A percentile compares a stretch with the other conserved stretches of the same genome.
Evolutionary conservation across 2,329 filamentous ascomycete species (phyloP).

Genomic region (Thelonectria olida): DNA sequence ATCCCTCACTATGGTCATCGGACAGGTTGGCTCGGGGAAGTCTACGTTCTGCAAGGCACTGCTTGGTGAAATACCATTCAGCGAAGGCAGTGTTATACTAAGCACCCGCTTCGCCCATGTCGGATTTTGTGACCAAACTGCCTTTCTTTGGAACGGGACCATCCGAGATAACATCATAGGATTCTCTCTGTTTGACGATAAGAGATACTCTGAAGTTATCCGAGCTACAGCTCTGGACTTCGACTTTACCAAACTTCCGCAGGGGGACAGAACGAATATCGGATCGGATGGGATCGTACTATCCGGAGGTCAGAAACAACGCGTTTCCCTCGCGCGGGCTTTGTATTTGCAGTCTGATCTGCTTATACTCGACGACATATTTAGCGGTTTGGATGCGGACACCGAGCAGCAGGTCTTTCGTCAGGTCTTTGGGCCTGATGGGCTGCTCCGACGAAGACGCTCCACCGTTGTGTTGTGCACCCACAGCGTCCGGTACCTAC

Average conservation of each 20-base stretch:
- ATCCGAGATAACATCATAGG: slow-evolving; percentile 12
- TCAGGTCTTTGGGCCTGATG: slow-evolving; percentile 26
- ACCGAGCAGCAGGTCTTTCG: slow-evolving; percentile 34
- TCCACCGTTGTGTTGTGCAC: slow-evolving; percentile 13
- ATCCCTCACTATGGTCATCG: slow-evolving; percentile 42
- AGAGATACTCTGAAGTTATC: slow-evolving; percentile 2
- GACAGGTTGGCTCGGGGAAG: slow-evolving; percentile 45
- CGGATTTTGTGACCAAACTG: slow-evolving; percentile 12
- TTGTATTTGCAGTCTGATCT: slow-evolving; percentile 35
- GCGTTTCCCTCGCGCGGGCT: slow-evolving; percentile 37
- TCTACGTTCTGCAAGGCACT: slow-evolving; percentile 48
- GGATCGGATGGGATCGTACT: slow-evolving; percentile 6
- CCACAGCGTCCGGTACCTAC: slow-evolving; percentile 24
- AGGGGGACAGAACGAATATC: slow-evolving; percentile 6
- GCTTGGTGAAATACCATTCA: slow-evolving; percentile 32
- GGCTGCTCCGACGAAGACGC: slow-evolving; percentile 18
- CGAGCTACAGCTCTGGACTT: background rate
- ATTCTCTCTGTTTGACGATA: background rate
- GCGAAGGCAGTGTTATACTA: background rate
- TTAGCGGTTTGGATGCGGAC: slow-evolving; percentile 39
- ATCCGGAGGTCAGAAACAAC: slow-evolving; percentile 13
- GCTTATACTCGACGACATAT: slow-evolving; percentile 39
- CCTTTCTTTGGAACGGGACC: slow-evolving; percentile 1
- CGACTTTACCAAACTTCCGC: background rate
- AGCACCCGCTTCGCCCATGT: background rate